Conservation (phyloP, 805 yeast genomes). For the Suhomyces pyralidae region DNA sequence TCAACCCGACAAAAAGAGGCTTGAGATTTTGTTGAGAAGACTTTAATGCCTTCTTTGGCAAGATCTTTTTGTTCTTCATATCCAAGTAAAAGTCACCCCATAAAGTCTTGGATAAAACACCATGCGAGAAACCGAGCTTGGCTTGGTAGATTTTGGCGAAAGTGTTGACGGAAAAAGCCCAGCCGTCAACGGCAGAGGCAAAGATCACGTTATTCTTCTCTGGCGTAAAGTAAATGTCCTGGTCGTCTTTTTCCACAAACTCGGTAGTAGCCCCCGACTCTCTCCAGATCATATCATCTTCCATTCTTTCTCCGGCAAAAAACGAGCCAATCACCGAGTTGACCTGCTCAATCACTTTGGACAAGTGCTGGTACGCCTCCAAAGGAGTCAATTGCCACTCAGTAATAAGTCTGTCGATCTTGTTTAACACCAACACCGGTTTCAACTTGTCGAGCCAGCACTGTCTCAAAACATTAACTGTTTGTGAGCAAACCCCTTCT, state of each 20-base stretch:
- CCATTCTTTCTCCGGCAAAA: slow-evolving; percentile 89
- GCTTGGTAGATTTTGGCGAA: slow-evolving; percentile 83
- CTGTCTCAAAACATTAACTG: slow-evolving; percentile 90
- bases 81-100: slow-evolving; percentile 96
- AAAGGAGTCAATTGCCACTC: slow-evolving; percentile 79
- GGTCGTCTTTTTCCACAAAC: slow-evolving; percentile 72
- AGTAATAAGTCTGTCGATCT: slow-evolving; percentile 78
- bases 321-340: slow-evolving; percentile 93
- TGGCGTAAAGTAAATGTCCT: slow-evolving; percentile 83
- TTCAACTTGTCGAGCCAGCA: slow-evolving; percentile 91
- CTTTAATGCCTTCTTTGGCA: slow-evolving; percentile 62
- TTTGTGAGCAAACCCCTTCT: slow-evolving; percentile 98
- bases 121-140: slow-evolving; percentile 79
- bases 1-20: slow-evolving; percentile 83
- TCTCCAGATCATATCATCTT: slow-evolving; percentile 76
- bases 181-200: slow-evolving; percentile 90
- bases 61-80: slow-evolving; percentile 81
- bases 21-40: slow-evolving; percentile 51
- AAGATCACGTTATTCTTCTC: slow-evolving; percentile 85
- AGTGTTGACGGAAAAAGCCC: slow-evolving; percentile 93
- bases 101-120: slow-evolving; percentile 74
- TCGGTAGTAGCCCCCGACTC: slow-evolving; percentile 57
- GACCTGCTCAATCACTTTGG: slow-evolving; percentile 83
- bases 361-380: slow-evolving; percentile 82
- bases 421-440: slow-evolving; percentile 85